Evolutionary conservation across 345 rosid species (phyloP).

Genomic region (Camelina sativa): DNA sequence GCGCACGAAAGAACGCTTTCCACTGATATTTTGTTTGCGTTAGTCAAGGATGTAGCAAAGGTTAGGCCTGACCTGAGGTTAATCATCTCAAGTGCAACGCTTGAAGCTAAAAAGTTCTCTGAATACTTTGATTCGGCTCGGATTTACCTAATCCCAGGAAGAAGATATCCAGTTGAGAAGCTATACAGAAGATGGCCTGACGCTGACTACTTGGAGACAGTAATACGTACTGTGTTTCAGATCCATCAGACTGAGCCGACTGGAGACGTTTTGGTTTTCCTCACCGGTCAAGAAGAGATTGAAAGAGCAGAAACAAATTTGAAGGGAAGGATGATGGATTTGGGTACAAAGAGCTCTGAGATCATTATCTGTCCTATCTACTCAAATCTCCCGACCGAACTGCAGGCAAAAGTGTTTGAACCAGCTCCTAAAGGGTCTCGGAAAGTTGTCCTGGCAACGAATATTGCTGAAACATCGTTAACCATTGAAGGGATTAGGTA

Average conservation of each 20-base stretch:
- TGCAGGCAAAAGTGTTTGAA: conserved; percentile 91
- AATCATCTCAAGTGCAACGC: conserved; percentile 91
- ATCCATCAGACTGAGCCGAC: conserved; percentile 70
- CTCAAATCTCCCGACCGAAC: conserved; percentile 89
- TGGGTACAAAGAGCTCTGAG: conserved; percentile 83
- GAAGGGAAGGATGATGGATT: conserved; percentile 69
- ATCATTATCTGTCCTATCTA: conserved; percentile 90
- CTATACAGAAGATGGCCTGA: conserved; percentile 75
- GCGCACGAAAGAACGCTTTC: conserved; percentile 97
- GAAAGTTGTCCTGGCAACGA: conserved; percentile 92
- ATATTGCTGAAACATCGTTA: conserved; percentile 93
- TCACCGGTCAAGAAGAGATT: conserved; percentile 98
- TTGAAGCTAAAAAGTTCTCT: conserved; percentile 94
- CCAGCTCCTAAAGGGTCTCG: conserved; percentile 90
- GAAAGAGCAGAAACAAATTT: conserved; percentile 83
- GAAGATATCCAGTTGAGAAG: conserved; percentile 89
- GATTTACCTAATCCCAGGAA: conserved; percentile 87
- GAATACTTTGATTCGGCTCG: conserved; percentile 89
- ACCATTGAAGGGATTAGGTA: conserved; percentile 90
- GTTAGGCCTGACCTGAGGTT: conserved; percentile 78
- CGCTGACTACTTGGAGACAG: conserved; percentile 85
- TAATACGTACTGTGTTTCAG: conserved; percentile 80
- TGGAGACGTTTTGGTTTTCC: conserved; percentile 85
- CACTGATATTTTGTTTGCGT: conserved; percentile 62
- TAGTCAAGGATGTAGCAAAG: conserved; percentile 70